These are phyloP conservation scores for Hsuehochloa calcarea DNA, from an alignment of 176 grass and related monocot species.

Conservation along the genomic window DNA sequence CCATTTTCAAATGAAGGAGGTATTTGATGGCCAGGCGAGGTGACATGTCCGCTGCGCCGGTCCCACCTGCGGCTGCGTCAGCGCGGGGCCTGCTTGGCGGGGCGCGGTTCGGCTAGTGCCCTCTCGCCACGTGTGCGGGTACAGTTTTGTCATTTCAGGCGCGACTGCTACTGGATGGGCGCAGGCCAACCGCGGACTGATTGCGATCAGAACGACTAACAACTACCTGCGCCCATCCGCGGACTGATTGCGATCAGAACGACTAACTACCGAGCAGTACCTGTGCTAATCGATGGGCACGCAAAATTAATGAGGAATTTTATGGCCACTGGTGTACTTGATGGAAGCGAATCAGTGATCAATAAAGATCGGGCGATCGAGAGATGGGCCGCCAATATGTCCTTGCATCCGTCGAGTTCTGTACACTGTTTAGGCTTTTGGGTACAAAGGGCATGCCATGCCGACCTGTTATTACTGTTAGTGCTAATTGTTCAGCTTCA, in stretches of 20 bases:
- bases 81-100: slow-evolving; percentile 1
- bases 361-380: background rate
- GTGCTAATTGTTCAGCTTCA: background rate
- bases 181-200: slow-evolving; percentile 21
- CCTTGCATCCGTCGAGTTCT: background rate
- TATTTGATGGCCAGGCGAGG: slow-evolving; percentile 26
- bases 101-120: background rate
- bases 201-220: slow-evolving; percentile 28
- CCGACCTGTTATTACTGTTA: background rate
- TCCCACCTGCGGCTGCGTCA: slow-evolving; percentile 47
- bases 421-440: background rate
- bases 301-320: background rate
- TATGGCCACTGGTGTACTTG: background rate
- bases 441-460: background rate
- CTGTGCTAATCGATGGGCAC: slow-evolving; percentile 14
- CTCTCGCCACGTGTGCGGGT: background rate
- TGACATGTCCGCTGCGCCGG: slow-evolving; percentile 71
- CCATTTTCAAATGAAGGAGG: no score
- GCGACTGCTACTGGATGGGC: slow-evolving; percentile 1
- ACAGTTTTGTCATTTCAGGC: slow-evolving; percentile 6
- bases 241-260: background rate
- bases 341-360: background rate
- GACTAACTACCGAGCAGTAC: slow-evolving; percentile 23
- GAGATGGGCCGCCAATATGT: background rate
- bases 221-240: slow-evolving; percentile 21